Evolutionary conservation across 2,329 filamentous ascomycete genomes (phyloP).

Genomic region (Hypoxylon sp.): DNA sequence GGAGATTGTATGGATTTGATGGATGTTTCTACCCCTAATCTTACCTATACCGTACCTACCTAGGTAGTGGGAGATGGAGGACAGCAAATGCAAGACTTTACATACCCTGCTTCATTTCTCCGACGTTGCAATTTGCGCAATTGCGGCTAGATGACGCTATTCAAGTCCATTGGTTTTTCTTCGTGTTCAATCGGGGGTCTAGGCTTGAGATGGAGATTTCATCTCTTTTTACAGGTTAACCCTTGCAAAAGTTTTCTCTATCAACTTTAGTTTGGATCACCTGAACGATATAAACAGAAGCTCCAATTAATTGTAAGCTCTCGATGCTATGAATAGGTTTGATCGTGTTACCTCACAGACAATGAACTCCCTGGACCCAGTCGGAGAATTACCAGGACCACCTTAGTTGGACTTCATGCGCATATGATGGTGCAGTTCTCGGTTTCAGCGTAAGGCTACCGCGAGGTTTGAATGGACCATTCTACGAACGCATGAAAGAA

Average conservation of each 20-base stretch:
- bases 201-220: constrained; percentile 27
- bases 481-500: constrained; percentile 35
- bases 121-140: constrained; percentile 45
- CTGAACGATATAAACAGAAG: constrained; percentile 9
- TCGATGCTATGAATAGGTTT: background rate
- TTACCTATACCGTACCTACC: constrained; percentile 5
- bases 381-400: constrained; percentile 28
- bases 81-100: constrained; percentile 21
- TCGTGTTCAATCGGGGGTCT: constrained; percentile 27
- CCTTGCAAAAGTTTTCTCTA: constrained; percentile 5
- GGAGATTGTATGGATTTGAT: background rate
- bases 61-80: background rate
- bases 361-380: constrained; percentile 15
- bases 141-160: constrained; percentile 40
- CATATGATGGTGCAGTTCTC: constrained; percentile 19
- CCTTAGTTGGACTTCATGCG: constrained; percentile 30
- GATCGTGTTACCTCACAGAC: background rate
- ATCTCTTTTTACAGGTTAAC: constrained; percentile 12
- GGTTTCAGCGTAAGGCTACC: constrained; percentile 26
- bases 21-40: constrained; percentile 23
- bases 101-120: constrained; percentile 34
- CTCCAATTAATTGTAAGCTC: constrained; percentile 1
- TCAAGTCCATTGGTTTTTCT: constrained; percentile 20
- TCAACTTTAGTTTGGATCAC: constrained; percentile 2
- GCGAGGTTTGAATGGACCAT: constrained; percentile 31